A percentile compares a stretch with the other conserved stretches of the same genome.
Evolutionary conservation across 2,329 filamentous ascomycete species (phyloP).

Genomic region (Penicillium sp.): DNA sequence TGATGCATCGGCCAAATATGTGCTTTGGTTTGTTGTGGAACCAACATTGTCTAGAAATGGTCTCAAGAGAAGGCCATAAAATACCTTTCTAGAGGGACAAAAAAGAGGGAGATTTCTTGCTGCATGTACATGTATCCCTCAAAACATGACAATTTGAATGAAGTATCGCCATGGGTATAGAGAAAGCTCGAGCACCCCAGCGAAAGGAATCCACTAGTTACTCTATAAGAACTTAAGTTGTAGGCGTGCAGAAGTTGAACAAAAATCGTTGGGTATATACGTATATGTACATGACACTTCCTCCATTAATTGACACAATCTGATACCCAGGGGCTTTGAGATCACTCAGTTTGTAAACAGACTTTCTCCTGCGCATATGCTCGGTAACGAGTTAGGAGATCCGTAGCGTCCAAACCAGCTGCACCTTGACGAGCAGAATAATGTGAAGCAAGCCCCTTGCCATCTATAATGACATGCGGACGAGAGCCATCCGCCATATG

Average conservation of each 20-base stretch:
- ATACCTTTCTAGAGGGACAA: neutral
- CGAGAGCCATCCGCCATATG: constrained; percentile 32
- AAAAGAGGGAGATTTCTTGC: neutral
- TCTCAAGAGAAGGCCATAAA: neutral
- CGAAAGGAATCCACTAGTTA: neutral
- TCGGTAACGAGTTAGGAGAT: constrained; percentile 55
- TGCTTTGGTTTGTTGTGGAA: neutral
- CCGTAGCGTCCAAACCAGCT: constrained; percentile 50
- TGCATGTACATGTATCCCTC: neutral
- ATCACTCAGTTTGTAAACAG: constrained; percentile 36
- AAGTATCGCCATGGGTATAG: neutral
- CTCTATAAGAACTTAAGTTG: no score
- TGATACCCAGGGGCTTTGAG: neutral
- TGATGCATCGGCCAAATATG: neutral
- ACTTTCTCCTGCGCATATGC: constrained; percentile 55
- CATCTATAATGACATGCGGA: constrained; percentile 51
- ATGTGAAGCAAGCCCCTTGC: constrained; percentile 55
- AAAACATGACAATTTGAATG: neutral
- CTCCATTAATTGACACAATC: neutral
- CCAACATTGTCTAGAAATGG: neutral
- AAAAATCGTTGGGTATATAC: neutral
- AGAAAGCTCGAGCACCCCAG: neutral
- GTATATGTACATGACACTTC: neutral
- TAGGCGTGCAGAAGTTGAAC: neutral
- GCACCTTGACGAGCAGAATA: constrained; percentile 51